Percentiles rank a stretch among this genome's conserved stretches.
Conservation (phyloP, 2,329 filamentous ascomycete genomes). For the Verticillium nonalfalfae region DNA sequence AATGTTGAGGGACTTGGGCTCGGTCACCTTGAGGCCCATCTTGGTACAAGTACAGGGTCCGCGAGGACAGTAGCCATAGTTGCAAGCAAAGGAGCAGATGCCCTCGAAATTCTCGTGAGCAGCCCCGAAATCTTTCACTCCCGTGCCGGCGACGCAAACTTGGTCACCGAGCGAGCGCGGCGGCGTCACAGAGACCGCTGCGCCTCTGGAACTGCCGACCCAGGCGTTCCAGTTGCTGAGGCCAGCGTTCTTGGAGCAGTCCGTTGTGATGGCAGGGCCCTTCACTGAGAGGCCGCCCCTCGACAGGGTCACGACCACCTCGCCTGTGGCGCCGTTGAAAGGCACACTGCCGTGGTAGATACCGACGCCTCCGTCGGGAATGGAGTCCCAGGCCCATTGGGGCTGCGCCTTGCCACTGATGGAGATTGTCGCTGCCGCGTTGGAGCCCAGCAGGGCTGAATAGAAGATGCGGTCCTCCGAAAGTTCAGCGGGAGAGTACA, state of each 20-base stretch:
- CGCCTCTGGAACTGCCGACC: slow-evolving; percentile 3
- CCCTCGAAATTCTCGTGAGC: slow-evolving; percentile 22
- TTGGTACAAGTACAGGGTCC: slow-evolving; percentile 24
- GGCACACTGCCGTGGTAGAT: slow-evolving; percentile 21
- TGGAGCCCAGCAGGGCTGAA: slow-evolving; percentile 18
- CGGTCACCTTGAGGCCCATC: slow-evolving; percentile 19
- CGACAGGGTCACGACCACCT: slow-evolving; percentile 12
- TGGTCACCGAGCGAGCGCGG: slow-evolving; percentile 2
- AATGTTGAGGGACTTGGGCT: background rate
- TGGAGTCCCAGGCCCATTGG: slow-evolving; percentile 12
- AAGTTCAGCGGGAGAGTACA: slow-evolving; percentile 7
- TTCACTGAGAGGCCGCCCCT: background rate
- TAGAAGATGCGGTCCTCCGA: slow-evolving; percentile 9
- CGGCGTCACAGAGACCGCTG: background rate
- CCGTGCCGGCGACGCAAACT: slow-evolving; percentile 18
- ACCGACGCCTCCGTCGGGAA: slow-evolving; percentile 17
- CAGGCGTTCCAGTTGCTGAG: slow-evolving; percentile 9
- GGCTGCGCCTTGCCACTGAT: slow-evolving; percentile 12
- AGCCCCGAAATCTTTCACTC: background rate
- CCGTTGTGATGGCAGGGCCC: background rate
- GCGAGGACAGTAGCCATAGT: slow-evolving; percentile 21
- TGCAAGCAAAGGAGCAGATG: slow-evolving; percentile 24
- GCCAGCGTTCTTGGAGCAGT: slow-evolving; percentile 1
- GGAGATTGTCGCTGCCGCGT: slow-evolving; percentile 14
- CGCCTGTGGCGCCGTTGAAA: slow-evolving; percentile 14